A percentile compares a stretch with the other conserved stretches of the same genome.
Evolutionary conservation across 306 rosid species (phyloP).

Genomic region (Prinsepia uniflora): DNA sequence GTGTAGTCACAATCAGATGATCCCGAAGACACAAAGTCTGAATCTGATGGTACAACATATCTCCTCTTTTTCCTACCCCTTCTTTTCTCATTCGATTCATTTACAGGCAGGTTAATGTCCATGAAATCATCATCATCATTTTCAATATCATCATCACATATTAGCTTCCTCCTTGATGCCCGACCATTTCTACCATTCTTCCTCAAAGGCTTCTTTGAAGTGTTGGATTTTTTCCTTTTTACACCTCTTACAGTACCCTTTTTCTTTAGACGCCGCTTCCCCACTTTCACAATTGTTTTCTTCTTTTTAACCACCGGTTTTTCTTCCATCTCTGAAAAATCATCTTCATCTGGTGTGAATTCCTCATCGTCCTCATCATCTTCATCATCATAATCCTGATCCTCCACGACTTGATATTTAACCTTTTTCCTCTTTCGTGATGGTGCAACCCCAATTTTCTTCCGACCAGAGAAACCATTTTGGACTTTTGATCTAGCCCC

Average conservation of each 20-base stretch:
- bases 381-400: slow-evolving; percentile 35
- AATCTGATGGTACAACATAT: slow-evolving; percentile 35
- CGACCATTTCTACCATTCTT: slow-evolving; percentile 51
- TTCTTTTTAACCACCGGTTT: slow-evolving; percentile 36
- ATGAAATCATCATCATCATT: slow-evolving; percentile 40
- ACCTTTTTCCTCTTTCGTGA: slow-evolving; percentile 22
- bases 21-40: slow-evolving; percentile 52
- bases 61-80: slow-evolving; percentile 39
- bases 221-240: slow-evolving; percentile 45
- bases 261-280: slow-evolving; percentile 43
- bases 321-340: slow-evolving; percentile 64
- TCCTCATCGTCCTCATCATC: slow-evolving; percentile 61
- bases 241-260: slow-evolving; percentile 35
- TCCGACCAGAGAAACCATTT: slow-evolving; percentile 14
- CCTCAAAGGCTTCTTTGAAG: slow-evolving; percentile 55
- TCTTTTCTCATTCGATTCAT: slow-evolving; percentile 35
- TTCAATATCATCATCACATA: slow-evolving; percentile 37
- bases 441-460: slow-evolving; percentile 15
- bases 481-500: slow-evolving; percentile 13
- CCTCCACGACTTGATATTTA: slow-evolving; percentile 22
- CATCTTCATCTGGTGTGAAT: slow-evolving; percentile 73
- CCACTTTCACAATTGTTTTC: slow-evolving; percentile 41
- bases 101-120: slow-evolving; percentile 30
- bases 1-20: slow-evolving; percentile 69
- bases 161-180: slow-evolving; percentile 36